Percentiles rank a stretch among this genome's conserved stretches.
Conservation (phyloP, 768 basidiomycete genomes). For the Scleroderma bovista region DNA sequence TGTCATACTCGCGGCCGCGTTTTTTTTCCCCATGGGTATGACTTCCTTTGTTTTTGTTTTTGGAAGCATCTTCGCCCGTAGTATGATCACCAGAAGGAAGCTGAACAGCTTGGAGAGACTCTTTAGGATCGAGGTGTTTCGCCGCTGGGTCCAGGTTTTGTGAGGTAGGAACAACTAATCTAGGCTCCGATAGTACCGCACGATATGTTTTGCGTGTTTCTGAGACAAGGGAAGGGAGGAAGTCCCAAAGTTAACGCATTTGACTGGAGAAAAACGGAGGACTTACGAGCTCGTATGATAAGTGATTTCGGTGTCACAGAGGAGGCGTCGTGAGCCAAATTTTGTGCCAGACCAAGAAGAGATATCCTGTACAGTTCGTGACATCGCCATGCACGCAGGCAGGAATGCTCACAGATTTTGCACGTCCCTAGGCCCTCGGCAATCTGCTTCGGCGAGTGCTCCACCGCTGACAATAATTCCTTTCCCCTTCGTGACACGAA, state of each 20-base stretch:
- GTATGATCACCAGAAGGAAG: background rate
- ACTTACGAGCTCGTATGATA: slow-evolving; percentile 68
- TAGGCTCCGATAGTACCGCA: slow-evolving; percentile 73
- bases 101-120: background rate
- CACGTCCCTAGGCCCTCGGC: slow-evolving; percentile 68
- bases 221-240: slow-evolving; percentile 20
- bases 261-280: background rate
- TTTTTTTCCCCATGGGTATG: slow-evolving; percentile 10
- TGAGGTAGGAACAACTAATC: slow-evolving; percentile 34
- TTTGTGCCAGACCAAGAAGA: slow-evolving; percentile 62
- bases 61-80: background rate
- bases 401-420: slow-evolving; percentile 58
- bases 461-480: slow-evolving; percentile 71
- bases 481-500: slow-evolving; percentile 77
- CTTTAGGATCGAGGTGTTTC: background rate
- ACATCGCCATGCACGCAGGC: background rate
- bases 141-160: background rate
- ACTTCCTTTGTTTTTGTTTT: background rate
- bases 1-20: slow-evolving; percentile 16
- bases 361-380: slow-evolving; percentile 42
- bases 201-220: slow-evolving; percentile 81
- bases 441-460: slow-evolving; percentile 51
- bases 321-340: slow-evolving; percentile 57
- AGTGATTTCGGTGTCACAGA: slow-evolving; percentile 61
- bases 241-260: background rate